Percentiles rank a stretch among this genome's conserved stretches.
These are phyloP conservation scores for Coemansia sp. DNA, from an alignment of 192 early-diverging fungal species.

Conservation along the genomic window DNA sequence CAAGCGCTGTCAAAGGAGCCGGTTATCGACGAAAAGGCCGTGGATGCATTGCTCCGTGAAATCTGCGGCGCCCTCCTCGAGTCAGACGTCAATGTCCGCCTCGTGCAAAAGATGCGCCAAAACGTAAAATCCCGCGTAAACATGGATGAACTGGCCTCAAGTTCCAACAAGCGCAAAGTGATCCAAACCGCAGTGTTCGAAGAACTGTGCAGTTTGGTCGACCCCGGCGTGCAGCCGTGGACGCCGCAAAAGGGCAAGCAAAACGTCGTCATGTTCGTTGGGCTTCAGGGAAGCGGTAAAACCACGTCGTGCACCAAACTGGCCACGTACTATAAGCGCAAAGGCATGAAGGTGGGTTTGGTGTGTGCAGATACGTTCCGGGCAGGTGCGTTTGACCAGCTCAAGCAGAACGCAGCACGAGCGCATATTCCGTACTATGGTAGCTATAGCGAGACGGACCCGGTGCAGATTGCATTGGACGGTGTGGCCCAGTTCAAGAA, in stretches of 20 bases:
- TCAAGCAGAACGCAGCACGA: slow-evolving; percentile 96
- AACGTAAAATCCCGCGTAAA: slow-evolving; percentile 84
- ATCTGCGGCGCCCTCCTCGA: slow-evolving; percentile 85
- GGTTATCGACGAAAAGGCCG: slow-evolving; percentile 87
- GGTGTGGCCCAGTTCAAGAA: slow-evolving; percentile 93
- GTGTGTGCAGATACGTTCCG: slow-evolving; percentile 97
- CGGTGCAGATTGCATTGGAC: slow-evolving; percentile 85
- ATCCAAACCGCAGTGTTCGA: slow-evolving; percentile 91
- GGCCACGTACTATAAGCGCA: slow-evolving; percentile 86
- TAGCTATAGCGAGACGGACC: slow-evolving; percentile 92
- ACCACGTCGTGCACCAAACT: slow-evolving; percentile 97
- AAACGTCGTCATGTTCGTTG: slow-evolving; percentile 97
- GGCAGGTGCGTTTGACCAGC: slow-evolving; percentile 97
- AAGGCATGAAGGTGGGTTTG: slow-evolving; percentile 89
- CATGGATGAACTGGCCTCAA: slow-evolving; percentile 78
- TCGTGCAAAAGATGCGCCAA: slow-evolving; percentile 77
- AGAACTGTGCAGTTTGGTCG: slow-evolving; percentile 82
- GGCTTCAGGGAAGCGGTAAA: slow-evolving; percentile 93
- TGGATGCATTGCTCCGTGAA: slow-evolving; percentile 81
- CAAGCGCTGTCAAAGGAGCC: slow-evolving; percentile 73
- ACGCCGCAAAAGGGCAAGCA: slow-evolving; percentile 78
- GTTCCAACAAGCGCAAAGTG: slow-evolving; percentile 81
- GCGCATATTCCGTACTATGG: slow-evolving; percentile 95
- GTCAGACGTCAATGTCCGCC: slow-evolving; percentile 87
- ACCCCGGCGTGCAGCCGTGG: slow-evolving; percentile 84